Evolutionary conservation across 1,139 yeast species (phyloP).

Genomic region (Yamadazyma aaseri): DNA sequence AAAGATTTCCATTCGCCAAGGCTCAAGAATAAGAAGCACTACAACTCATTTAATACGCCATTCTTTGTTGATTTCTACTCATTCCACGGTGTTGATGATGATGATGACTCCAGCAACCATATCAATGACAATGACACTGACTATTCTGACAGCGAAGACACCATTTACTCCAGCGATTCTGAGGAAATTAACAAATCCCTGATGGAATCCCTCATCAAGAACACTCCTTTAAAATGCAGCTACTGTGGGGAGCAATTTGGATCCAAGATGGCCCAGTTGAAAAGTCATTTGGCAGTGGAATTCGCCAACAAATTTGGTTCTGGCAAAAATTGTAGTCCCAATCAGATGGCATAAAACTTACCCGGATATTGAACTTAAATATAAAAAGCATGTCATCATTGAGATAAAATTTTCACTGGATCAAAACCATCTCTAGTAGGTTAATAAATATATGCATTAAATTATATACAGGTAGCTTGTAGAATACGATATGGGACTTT

Average conservation of each 20-base stretch:
- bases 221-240: slow-evolving; percentile 46
- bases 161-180: slow-evolving; percentile 10
- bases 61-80: slow-evolving; percentile 59
- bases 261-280: slow-evolving; percentile 46
- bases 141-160: slow-evolving; percentile 8
- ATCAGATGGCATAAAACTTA: slow-evolving; percentile 4
- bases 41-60: slow-evolving; percentile 63
- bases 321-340: slow-evolving; percentile 6
- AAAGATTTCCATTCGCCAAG: slow-evolving; percentile 55
- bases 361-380: too few relatives aligned
- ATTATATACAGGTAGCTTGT: background rate
- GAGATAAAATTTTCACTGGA: too few relatives aligned
- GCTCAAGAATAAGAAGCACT: slow-evolving; percentile 65
- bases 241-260: slow-evolving; percentile 48
- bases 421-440: too few relatives aligned
- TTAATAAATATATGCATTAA: too few relatives aligned
- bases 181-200: slow-evolving; percentile 10
- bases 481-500: slow-evolving; percentile 28
- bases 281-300: slow-evolving; percentile 49
- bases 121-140: slow-evolving; percentile 7
- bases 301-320: slow-evolving; percentile 22
- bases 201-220: slow-evolving; percentile 30
- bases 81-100: slow-evolving; percentile 10
- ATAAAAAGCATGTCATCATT: too few relatives aligned
- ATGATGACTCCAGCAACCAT: slow-evolving; percentile 7